phyloP scores from a whole-genome alignment of 805 yeast species.

The Candida quercuum region DNA sequence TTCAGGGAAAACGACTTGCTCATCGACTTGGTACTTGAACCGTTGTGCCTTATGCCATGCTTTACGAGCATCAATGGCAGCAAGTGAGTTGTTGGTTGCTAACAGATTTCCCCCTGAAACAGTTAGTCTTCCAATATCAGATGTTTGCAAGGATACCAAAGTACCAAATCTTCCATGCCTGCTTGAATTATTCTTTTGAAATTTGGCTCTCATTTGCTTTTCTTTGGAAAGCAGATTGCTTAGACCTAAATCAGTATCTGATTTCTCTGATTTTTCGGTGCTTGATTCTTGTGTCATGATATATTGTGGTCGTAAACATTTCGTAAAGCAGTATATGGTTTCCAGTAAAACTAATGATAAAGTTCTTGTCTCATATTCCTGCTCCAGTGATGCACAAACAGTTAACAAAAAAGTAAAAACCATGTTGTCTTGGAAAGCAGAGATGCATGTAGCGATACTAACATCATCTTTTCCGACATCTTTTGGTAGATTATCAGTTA shows the following conservation, averaged over 20 bases:
- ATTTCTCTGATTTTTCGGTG: neutral
- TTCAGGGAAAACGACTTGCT: constrained; percentile 26
- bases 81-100: constrained; percentile 47
- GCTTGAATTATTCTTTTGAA: constrained; percentile 49
- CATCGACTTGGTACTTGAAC: constrained; percentile 22
- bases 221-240: constrained; percentile 55
- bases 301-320: constrained; percentile 41
- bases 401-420: constrained; percentile 73
- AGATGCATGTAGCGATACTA: constrained; percentile 51
- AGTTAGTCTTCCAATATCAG: constrained; percentile 52
- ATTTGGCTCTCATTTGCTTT: constrained; percentile 41
- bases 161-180: constrained; percentile 94
- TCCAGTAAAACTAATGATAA: constrained; percentile 67
- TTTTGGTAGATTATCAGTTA: constrained; percentile 41
- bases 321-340: constrained; percentile 55
- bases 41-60: constrained; percentile 48
- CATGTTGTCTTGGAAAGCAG: constrained; percentile 58
- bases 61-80: constrained; percentile 61
- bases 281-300: constrained; percentile 8
- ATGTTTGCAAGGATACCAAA: constrained; percentile 62
- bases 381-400: constrained; percentile 56
- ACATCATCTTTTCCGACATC: constrained; percentile 64
- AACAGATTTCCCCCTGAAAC: constrained; percentile 64
- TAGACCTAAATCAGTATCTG: constrained; percentile 5
- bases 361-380: constrained; percentile 55